Base-by-base conservation (phyloP, 208 protist species). In the Leishmania lainsoni region DNA sequence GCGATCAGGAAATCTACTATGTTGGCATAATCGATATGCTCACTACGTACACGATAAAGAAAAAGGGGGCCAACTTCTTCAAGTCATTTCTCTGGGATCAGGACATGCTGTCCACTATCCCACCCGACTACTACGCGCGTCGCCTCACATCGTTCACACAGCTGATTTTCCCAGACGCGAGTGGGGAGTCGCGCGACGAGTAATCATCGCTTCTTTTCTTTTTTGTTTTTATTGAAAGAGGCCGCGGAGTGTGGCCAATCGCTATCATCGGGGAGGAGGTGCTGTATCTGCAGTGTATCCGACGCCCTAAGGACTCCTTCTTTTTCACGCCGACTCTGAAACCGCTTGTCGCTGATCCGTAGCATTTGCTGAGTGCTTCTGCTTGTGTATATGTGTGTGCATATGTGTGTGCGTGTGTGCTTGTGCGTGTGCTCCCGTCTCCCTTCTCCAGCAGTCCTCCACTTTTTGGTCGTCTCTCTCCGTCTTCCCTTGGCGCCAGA, bases 1-100 rank as follows among this genome's bases (percentile, higher is more conserved):
- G 89, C 74, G 85, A 92, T 35, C 87, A 96, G 80, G 94, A 98
- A 76, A 79, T 91, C 2, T 98, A 96, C 82, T 98, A 94, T 79
- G 91, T 98, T 78, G 94, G 94, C 39, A 89, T 98, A 52, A 98
- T 98, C 74, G 94, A 98, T 80, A 89, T 95, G 75, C 86, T 98
- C 48, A 96, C 94, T 39, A 78, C 69, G 56, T 98, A 98, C 82
- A 94, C 75, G 76, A 68, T 59, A n/a, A 95, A 95, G 80, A 98
- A 98, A 86, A 94, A 94, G 78, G 42, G 71, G 2, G 92, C 94
- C 35, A 95, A 98, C 79, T 96, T 96, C 84, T 96, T 78, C 83
- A 98, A 98, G 76, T 94, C 91, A 2, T 93, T 98, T 69, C 54
- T 98, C 59, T 98, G 94, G 93, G 80, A 88, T 51, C 65, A 88